phyloP scores from a whole-genome alignment of 2,329 filamentous ascomycete species.

The Hortaea sp. region DNA sequence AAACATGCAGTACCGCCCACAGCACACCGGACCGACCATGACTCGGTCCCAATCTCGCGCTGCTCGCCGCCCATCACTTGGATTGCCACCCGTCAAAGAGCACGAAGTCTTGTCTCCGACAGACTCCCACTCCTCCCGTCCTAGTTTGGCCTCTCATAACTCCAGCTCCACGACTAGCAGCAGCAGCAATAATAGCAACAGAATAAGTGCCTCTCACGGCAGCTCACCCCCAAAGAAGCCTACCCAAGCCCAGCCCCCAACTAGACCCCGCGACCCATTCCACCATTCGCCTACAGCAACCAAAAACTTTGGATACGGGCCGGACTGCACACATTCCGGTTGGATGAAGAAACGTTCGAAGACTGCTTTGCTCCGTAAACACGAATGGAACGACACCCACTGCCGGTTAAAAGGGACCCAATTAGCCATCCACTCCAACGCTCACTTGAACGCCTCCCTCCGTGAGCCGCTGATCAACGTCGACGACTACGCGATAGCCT shows the following conservation, averaged over 20 bases:
- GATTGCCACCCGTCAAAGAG: constrained; percentile 62
- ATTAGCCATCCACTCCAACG: constrained; percentile 56
- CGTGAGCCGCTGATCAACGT: constrained; percentile 69
- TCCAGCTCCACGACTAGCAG: constrained; percentile 22
- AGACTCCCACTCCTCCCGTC: constrained; percentile 30
- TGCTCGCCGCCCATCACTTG: constrained; percentile 54
- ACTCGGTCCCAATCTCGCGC: constrained; percentile 25
- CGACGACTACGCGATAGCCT: constrained; percentile 80
- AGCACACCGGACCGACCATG: constrained; percentile 23
- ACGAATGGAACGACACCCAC: constrained; percentile 90
- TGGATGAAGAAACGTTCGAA: constrained; percentile 87
- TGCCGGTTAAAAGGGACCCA: constrained; percentile 62
- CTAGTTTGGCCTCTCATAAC: constrained; percentile 21
- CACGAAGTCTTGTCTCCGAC: constrained; percentile 23
- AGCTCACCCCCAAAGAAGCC: constrained; percentile 1
- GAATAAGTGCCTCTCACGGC: no score
- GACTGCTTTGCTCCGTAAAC: constrained; percentile 66
- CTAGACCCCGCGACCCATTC: constrained; percentile 17
- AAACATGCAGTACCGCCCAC: constrained; percentile 68
- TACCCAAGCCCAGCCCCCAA: neutral
- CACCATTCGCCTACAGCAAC: constrained; percentile 20
- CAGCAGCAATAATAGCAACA: constrained; percentile 16
- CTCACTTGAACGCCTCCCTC: constrained; percentile 48
- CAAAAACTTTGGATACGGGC: constrained; percentile 24
- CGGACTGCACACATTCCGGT: constrained; percentile 52